Conservation (phyloP, 495 filamentous ascomycete genomes). For the Geopyxis carbonaria region DNA sequence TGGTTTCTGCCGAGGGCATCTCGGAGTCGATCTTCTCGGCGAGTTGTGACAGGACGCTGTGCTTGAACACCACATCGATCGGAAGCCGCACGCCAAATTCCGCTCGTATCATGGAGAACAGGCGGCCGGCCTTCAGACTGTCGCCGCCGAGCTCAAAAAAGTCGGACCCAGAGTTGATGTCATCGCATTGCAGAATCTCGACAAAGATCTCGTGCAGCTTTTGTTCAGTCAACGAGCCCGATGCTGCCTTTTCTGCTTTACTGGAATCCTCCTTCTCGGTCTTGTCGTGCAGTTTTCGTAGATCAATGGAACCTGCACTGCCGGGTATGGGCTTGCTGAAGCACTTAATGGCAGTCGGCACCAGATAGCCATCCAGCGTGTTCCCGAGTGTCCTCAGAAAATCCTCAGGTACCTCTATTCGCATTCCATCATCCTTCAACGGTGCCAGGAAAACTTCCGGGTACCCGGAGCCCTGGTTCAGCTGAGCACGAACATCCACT, state of each 20-base stretch:
- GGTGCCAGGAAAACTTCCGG: too few species aligned
- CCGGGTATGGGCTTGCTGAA: too few species aligned
- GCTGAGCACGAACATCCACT: too few species aligned
- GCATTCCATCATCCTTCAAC: too few species aligned
- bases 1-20: too few species aligned
- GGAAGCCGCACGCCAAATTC: constrained; percentile 27
- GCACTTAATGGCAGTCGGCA: too few species aligned
- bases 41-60: too few species aligned
- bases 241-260: not conserved
- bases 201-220: constrained; percentile 26
- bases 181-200: constrained; percentile 17
- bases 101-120: constrained; percentile 28
- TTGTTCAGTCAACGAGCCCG: constrained; percentile 15
- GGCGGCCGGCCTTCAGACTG: constrained; percentile 29
- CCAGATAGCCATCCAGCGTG: too few species aligned
- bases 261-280: constrained; percentile 8
- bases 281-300: constrained; percentile 12
- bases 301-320: constrained; percentile 12
- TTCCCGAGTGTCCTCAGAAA: too few species aligned
- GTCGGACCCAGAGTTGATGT: constrained; percentile 23
- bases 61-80: constrained; percentile 29
- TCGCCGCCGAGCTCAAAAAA: constrained; percentile 34
- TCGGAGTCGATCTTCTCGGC: too few species aligned
- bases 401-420: too few species aligned
- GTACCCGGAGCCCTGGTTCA: too few species aligned